A percentile compares a stretch with the other conserved stretches of the same genome.
phyloP scores from a whole-genome alignment of 2,329 filamentous ascomycete species.

The Penicillium palitans region DNA sequence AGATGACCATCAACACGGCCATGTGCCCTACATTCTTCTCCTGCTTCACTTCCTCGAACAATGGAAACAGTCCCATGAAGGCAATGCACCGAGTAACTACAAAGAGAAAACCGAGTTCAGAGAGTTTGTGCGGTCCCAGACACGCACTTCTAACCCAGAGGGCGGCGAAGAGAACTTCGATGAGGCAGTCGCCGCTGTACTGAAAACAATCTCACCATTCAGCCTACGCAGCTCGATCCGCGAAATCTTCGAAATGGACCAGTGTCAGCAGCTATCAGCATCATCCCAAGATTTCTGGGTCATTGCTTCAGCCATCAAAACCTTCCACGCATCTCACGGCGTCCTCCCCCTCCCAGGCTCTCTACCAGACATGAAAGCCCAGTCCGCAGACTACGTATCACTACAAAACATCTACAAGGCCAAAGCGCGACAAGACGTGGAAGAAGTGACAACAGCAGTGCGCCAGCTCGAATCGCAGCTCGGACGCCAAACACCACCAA shows the following conservation, averaged over 20 bases:
- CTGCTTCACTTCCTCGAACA: constrained; percentile 77
- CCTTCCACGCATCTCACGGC: constrained; percentile 72
- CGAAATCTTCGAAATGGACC: constrained; percentile 74
- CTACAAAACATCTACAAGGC: constrained; percentile 91
- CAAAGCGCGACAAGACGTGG: constrained; percentile 76
- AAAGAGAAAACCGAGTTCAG: constrained; percentile 85
- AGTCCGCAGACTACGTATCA: constrained; percentile 83
- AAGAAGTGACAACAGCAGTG: constrained; percentile 69
- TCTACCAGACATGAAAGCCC: constrained; percentile 96
- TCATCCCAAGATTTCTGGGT: constrained; percentile 76
- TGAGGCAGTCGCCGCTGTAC: constrained; percentile 81
- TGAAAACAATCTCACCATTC: constrained; percentile 77
- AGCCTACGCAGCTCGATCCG: constrained; percentile 68
- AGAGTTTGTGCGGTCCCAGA: constrained; percentile 64
- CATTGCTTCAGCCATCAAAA: constrained; percentile 74
- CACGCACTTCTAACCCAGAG: constrained; percentile 72
- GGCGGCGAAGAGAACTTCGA: constrained; percentile 97
- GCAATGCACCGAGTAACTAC: constrained; percentile 69
- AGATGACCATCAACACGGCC: constrained; percentile 79
- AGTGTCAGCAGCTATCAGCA: constrained; percentile 50
- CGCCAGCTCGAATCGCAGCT: constrained; percentile 55
- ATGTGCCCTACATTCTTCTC: constrained; percentile 83
- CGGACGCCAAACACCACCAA: constrained; percentile 46
- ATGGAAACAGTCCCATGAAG: constrained; percentile 73
- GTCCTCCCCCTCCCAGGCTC: constrained; percentile 81